Conservation (phyloP, 140 eudicot species). For the Ambrosia hybrid region DNA sequence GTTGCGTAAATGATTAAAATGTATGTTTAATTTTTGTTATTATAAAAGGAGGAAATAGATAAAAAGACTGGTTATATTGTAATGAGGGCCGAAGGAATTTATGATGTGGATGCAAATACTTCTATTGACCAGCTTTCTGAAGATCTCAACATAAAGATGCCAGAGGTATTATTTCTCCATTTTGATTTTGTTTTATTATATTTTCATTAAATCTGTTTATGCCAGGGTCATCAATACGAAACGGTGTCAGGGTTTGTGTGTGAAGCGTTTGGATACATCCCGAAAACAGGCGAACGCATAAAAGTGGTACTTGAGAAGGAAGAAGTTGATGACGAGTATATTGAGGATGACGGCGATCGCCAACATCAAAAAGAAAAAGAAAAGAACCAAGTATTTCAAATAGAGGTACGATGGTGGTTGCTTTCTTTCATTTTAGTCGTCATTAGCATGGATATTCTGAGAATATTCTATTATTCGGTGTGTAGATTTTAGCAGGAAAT, state of each 20-base stretch:
- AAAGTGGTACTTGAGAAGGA: constrained; percentile 73
- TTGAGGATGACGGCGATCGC: constrained; percentile 52
- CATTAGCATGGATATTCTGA: constrained; percentile 7
- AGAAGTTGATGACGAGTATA: constrained; percentile 71
- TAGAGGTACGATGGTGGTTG: constrained; percentile 56
- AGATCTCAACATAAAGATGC: constrained; percentile 89
- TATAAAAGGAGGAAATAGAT: constrained; percentile 82
- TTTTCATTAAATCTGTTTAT: not conserved
- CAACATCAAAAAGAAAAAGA: constrained; percentile 55
- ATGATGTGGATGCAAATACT: constrained; percentile 97
- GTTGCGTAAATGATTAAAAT: not conserved
- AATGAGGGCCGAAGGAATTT: constrained; percentile 94
- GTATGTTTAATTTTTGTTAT: not conserved
- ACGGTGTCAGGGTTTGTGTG: constrained; percentile 96
- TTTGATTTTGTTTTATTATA: not conserved
- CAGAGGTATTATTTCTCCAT: constrained; percentile 55
- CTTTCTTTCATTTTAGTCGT: not conserved
- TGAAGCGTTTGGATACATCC: constrained; percentile 93
- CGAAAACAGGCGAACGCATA: constrained; percentile 82
- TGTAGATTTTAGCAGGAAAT: constrained; percentile 86
- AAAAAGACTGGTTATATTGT: constrained; percentile 94
- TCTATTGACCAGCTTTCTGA: constrained; percentile 95
- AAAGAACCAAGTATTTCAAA: constrained; percentile 70
- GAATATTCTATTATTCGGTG: constrained; percentile 13
- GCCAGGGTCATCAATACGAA: constrained; percentile 88